Conservation (phyloP, 2,329 filamentous ascomycete genomes). For the Cladobotryum mycophilum region DNA sequence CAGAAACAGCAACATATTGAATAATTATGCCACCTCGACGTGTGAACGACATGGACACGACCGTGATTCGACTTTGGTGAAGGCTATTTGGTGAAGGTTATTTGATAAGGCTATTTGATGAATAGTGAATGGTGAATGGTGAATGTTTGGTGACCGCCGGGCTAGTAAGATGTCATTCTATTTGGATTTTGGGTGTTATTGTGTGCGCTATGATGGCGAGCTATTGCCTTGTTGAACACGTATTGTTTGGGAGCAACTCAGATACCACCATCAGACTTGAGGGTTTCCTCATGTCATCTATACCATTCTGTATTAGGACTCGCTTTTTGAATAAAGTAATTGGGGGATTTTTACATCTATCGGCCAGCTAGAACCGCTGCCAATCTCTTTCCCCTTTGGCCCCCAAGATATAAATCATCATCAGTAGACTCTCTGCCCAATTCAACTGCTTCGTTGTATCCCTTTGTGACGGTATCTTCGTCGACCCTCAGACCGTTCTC, state of each 20-base stretch:
- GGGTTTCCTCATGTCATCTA: too few relatives aligned
- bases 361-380: constrained; percentile 32
- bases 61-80: too few relatives aligned
- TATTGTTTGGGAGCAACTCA: not conserved
- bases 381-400: constrained; percentile 47
- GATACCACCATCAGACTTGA: too few relatives aligned
- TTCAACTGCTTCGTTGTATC: constrained; percentile 77
- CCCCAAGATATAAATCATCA: constrained; percentile 55
- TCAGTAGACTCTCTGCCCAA: constrained; percentile 56
- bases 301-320: too few relatives aligned
- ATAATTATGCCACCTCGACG: not conserved
- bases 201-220: not conserved
- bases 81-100: too few relatives aligned
- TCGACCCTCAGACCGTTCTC: constrained; percentile 80
- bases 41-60: too few relatives aligned
- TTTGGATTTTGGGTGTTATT: not conserved
- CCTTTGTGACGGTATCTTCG: constrained; percentile 77
- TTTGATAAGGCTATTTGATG: too few relatives aligned
- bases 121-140: too few relatives aligned
- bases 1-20: not conserved
- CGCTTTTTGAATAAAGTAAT: not conserved
- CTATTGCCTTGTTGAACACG: not conserved
- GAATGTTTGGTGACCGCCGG: too few relatives aligned
- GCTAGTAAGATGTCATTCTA: not conserved
- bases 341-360: not conserved